phyloP scores from a whole-genome alignment of 2,329 filamentous ascomycete species.

The Pseudovirgaria hyperparasitica region DNA sequence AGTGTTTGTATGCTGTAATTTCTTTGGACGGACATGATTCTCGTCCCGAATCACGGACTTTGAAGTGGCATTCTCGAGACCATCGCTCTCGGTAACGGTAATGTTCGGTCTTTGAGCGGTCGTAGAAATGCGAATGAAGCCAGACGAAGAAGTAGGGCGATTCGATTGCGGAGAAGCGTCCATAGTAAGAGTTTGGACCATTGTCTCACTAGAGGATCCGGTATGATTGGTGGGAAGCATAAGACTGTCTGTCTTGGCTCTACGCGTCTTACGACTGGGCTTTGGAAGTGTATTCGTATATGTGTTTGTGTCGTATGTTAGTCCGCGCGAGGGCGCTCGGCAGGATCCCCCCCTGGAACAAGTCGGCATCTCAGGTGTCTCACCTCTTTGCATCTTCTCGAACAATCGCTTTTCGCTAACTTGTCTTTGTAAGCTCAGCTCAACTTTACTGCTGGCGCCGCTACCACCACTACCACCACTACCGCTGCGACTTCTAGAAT shows the following conservation, averaged over 20 bases:
- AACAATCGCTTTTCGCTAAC: slow-evolving; percentile 25
- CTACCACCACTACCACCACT: no score
- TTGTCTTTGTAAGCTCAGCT: slow-evolving; percentile 23
- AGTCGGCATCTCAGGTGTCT: slow-evolving; percentile 21
- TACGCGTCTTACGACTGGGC: slow-evolving; percentile 14
- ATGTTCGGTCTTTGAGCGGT: slow-evolving; percentile 4
- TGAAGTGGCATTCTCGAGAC: slow-evolving; percentile 1
- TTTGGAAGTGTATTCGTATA: slow-evolving; percentile 11
- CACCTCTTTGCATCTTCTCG: slow-evolving; percentile 21
- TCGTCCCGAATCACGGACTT: not conserved
- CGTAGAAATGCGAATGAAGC: no score
- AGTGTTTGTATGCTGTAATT: not conserved
- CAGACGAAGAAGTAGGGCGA: no score
- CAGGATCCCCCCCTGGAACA: slow-evolving; percentile 24
- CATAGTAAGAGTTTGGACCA: slow-evolving; percentile 12
- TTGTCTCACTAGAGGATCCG: slow-evolving; percentile 13
- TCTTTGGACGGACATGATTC: not conserved
- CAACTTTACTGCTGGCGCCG: slow-evolving; percentile 26
- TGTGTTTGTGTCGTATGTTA: no score
- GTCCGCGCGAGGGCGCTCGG: no score
- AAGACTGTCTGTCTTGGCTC: slow-evolving; percentile 14
- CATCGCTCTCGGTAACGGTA: no score
- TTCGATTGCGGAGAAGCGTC: no score
- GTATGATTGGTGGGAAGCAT: slow-evolving; percentile 11
- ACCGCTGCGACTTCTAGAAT: slow-evolving; percentile 41